A percentile compares a stretch with the other conserved stretches of the same genome.
These are phyloP conservation scores for Rosa lucieae DNA, from an alignment of 306 rosid genomes.

Conservation along the genomic window DNA sequence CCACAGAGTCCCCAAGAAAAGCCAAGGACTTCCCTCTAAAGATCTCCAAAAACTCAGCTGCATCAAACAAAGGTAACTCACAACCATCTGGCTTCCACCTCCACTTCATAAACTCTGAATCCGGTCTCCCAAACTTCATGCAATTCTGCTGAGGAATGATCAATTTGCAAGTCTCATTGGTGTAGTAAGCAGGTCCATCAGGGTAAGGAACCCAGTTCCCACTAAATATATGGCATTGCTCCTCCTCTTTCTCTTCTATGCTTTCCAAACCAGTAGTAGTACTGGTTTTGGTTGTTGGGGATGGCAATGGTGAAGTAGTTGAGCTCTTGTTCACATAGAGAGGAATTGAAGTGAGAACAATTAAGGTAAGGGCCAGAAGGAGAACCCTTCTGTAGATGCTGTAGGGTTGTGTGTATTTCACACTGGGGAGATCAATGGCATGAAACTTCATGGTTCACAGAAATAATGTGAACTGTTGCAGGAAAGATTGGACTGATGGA, in stretches of 20 bases:
- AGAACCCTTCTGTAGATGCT: slow-evolving; percentile 18
- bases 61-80: slow-evolving; percentile 69
- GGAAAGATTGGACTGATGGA: slow-evolving; percentile 9
- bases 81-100: slow-evolving; percentile 89
- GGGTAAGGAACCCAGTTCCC: slow-evolving; percentile 73
- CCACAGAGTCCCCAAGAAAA: slow-evolving; percentile 90
- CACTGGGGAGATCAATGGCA: slow-evolving; percentile 36
- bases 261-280: slow-evolving; percentile 6
- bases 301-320: slow-evolving; percentile 25
- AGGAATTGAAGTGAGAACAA: slow-evolving; percentile 32
- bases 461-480: slow-evolving; percentile 21
- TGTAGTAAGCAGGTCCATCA: slow-evolving; percentile 53
- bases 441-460: slow-evolving; percentile 47
- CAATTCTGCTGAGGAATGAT: slow-evolving; percentile 77
- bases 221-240: slow-evolving; percentile 51
- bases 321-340: slow-evolving; percentile 37
- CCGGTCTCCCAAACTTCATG: slow-evolving; percentile 76
- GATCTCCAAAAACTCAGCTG: slow-evolving; percentile 63
- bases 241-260: slow-evolving; percentile 17
- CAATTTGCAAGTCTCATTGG: slow-evolving; percentile 52
- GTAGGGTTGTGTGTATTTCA: slow-evolving; percentile 37
- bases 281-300: slow-evolving; percentile 18
- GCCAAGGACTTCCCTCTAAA: slow-evolving; percentile 69
- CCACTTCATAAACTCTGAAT: slow-evolving; percentile 67
- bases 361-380: slow-evolving; percentile 22